Percentiles rank a stretch among this genome's conserved stretches.
phyloP scores from a whole-genome alignment of 257 asterid genomes.

The Nicotiana tomentosiformis region DNA sequence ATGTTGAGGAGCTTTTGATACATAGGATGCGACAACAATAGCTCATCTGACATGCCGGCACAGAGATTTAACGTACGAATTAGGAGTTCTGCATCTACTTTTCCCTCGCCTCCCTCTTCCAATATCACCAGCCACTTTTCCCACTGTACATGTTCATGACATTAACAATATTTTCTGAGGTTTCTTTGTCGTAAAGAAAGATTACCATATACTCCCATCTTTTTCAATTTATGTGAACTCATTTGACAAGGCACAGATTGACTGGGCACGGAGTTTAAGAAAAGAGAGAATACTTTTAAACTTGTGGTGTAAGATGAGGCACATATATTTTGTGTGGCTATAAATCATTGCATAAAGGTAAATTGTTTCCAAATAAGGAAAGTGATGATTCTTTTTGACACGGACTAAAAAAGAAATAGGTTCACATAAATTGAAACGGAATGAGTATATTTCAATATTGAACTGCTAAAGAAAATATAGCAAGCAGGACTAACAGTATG shows the following conservation, averaged over 20 bases:
- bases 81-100: constrained; percentile 45
- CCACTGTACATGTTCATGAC: constrained; percentile 40
- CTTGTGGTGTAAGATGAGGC: too few relatives aligned
- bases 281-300: too few relatives aligned
- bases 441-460: not conserved
- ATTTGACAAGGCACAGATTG: too few relatives aligned
- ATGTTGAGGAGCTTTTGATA: constrained; percentile 36
- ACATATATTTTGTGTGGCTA: too few relatives aligned
- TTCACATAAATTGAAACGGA: too few relatives aligned
- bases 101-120: constrained; percentile 9
- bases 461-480: not conserved
- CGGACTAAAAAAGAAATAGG: too few relatives aligned
- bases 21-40: constrained; percentile 27
- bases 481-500: constrained; percentile 35
- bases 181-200: not conserved
- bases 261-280: too few relatives aligned
- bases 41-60: constrained; percentile 16
- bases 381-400: too few relatives aligned
- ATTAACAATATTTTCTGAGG: not conserved
- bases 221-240: too few relatives aligned
- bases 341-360: too few relatives aligned
- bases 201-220: too few relatives aligned
- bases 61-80: constrained; percentile 41
- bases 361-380: too few relatives aligned
- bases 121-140: constrained; percentile 46